Base-by-base conservation (phyloP, 2,329 filamentous ascomycete genomes). In the Cladosporium cucumerinum region DNA sequence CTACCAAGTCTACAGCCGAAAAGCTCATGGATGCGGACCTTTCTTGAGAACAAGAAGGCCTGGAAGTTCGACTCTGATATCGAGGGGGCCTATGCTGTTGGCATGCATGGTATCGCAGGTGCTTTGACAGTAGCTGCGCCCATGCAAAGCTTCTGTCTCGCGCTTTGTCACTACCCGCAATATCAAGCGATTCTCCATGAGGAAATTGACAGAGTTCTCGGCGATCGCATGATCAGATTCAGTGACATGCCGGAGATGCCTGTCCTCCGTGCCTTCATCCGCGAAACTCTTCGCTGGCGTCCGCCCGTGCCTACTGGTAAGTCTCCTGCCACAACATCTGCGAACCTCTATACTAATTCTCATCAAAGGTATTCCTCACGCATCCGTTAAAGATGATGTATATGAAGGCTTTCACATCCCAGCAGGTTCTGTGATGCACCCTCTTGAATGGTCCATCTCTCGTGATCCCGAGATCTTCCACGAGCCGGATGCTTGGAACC, bases 271-370 rank as follows among this genome's bases (percentile, higher is more conserved):
- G 85, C 85, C 1, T 83, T 83, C 49, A 74, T 87, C 28, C 86
- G 87, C 73, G 85, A 87, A 74, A 84, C 82, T 16, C 72, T 86
- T n/a, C 77, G 85, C 52, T 87, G 85, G 85, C 78, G 84, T 60
- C 85, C 84, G 5, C 81, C 83, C 39, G 82, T 85, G 5, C 83
- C 84, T 8, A 68, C 67, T 54, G 48, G 74, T 62, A 32, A 52
- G 43, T 36, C 0, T 26, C 16, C 25, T 73, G 1, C 25, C 21
- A 18, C 26, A 23, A 46, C 25, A 2, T 30, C 43, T 16, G 6
- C 79, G 6, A 18, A 16, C 1, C 23, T 16, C 2, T 30, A n/a
- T 21, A 32, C 59, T 62, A 34, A 62, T 32, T 1, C 30, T 14
- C 23, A 12, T 8, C n/a, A 30, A 34, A 63, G 70, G 70, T 26